Evolutionary conservation across 1,139 yeast genomes (phyloP).

Genomic region (Meyerozyma guilliermondii): DNA sequence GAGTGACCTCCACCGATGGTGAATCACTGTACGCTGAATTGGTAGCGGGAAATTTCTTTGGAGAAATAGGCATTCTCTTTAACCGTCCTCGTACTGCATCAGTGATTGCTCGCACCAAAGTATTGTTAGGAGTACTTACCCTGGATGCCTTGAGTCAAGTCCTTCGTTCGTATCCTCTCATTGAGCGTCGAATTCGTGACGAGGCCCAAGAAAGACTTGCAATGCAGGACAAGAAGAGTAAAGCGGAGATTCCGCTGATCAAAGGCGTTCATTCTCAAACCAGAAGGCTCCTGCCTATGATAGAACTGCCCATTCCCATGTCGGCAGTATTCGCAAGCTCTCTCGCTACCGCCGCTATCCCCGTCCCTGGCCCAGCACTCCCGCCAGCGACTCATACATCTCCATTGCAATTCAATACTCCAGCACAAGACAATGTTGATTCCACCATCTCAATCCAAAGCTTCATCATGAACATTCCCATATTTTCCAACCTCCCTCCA

Average conservation of each 20-base stretch:
- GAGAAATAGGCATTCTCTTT: conserved; percentile 72
- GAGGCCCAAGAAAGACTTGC: conserved; percentile 76
- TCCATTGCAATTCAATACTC: conserved; percentile 7
- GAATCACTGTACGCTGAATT: conserved; percentile 70
- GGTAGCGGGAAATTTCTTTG: conserved; percentile 66
- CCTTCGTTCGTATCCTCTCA: conserved; percentile 54
- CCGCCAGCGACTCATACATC: conserved; percentile 12
- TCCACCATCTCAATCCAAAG: conserved; percentile 52
- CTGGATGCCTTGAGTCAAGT: conserved; percentile 58
- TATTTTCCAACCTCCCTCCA: conserved; percentile 53
- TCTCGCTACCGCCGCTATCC: conserved; percentile 11
- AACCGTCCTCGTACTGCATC: conserved; percentile 77
- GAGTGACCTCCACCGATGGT: conserved; percentile 71
- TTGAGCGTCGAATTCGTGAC: conserved; percentile 66
- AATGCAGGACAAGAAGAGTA: conserved; percentile 57
- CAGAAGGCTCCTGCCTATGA: conserved; percentile 5
- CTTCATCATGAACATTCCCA: conserved; percentile 51
- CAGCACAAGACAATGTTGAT: conserved; percentile 33
- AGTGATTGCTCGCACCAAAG: conserved; percentile 65
- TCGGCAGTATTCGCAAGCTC: conserved; percentile 9
- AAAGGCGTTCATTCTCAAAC: conserved; percentile 5
- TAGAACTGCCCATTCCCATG: not conserved
- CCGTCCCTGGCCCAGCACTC: conserved; percentile 14
- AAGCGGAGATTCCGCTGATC: conserved; percentile 16
- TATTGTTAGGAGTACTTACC: conserved; percentile 62